A percentile compares a stretch with the other conserved stretches of the same genome.
Evolutionary conservation across 495 filamentous ascomycete genomes (phyloP).

Genomic region (Trichoderma asperelloides): DNA sequence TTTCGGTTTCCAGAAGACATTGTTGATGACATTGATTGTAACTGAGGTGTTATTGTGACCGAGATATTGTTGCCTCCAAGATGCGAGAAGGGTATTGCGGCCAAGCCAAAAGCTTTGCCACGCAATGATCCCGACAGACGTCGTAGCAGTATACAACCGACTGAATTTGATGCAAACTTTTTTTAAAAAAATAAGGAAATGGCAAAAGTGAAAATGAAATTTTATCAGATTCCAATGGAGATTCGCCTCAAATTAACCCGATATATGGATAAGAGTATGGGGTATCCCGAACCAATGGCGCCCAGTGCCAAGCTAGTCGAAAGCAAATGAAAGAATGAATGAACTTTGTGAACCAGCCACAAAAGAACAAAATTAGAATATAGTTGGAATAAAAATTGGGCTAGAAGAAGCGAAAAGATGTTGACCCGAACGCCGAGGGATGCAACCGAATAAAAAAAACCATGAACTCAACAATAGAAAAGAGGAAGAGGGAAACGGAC

Average conservation of each 20-base stretch:
- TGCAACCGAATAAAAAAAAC: neutral
- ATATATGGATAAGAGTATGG: constrained; percentile 18
- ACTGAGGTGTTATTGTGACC: no score
- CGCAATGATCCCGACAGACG: no score
- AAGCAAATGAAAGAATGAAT: constrained; percentile 32
- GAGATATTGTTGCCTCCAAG: no score
- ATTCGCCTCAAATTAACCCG: no score
- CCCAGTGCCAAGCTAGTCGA: constrained; percentile 55
- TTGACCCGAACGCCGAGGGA: constrained; percentile 20
- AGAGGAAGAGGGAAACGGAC: neutral
- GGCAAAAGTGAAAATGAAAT: no score
- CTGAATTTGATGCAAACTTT: no score
- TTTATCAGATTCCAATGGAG: no score
- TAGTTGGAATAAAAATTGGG: constrained; percentile 30
- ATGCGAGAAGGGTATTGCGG: no score
- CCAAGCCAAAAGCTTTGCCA: no score
- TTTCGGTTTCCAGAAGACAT: constrained; percentile 40
- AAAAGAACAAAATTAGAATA: constrained; percentile 23
- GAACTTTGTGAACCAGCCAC: neutral
- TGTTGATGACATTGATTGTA: no score
- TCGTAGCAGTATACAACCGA: no score
- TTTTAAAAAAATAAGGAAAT: no score
- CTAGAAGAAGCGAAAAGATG: constrained; percentile 20
- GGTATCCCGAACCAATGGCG: constrained; percentile 23
- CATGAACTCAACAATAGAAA: neutral